Percentiles rank a stretch among this genome's conserved stretches.
phyloP scores from a whole-genome alignment of 2,329 filamentous ascomycete species.

The Verticillium nubilum region DNA sequence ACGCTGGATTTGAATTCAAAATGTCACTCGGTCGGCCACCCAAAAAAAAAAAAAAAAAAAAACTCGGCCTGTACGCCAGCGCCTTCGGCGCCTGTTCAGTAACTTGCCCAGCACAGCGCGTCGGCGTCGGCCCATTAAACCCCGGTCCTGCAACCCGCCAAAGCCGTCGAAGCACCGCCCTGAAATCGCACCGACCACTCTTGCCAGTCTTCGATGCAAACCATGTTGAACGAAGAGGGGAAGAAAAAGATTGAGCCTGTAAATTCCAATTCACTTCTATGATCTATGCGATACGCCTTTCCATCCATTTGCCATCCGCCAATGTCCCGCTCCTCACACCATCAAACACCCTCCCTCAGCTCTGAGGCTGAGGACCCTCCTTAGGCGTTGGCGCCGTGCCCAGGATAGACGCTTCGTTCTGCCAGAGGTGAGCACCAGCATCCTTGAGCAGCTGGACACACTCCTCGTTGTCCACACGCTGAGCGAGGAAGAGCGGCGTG shows the following conservation, averaged over 20 bases:
- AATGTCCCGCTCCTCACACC: background rate
- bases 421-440: conserved; percentile 56
- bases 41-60: background rate
- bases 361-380: background rate
- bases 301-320: background rate
- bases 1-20: background rate
- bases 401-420: conserved; percentile 23
- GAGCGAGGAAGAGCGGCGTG: conserved; percentile 60
- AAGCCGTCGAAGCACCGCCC: too few relatives aligned
- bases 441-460: conserved; percentile 49
- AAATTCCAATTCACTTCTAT: background rate
- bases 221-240: background rate
- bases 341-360: background rate
- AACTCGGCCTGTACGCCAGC: background rate
- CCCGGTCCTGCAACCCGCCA: background rate
- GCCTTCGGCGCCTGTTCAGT: background rate
- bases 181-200: background rate
- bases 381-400: conserved; percentile 4
- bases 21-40: background rate
- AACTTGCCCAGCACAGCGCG: background rate
- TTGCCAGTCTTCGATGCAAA: background rate
- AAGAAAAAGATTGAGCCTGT: background rate
- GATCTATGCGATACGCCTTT: background rate
- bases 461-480: conserved; percentile 48
- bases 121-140: background rate